phyloP scores from a whole-genome alignment of 1,139 yeast species.

The Blastobotrys illinoisensis region DNA sequence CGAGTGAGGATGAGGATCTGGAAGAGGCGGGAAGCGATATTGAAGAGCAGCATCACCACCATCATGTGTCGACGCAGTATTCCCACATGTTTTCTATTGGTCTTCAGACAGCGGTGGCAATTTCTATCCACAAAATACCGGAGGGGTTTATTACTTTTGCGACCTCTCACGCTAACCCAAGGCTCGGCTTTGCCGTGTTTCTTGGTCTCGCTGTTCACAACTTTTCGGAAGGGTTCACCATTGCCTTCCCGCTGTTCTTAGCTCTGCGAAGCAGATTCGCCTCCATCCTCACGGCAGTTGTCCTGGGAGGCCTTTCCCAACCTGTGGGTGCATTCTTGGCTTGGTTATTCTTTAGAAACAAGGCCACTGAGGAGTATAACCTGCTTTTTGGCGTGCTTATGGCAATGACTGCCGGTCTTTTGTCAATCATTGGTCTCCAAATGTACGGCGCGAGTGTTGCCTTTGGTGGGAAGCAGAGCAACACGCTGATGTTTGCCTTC shows the following conservation, averaged over 20 bases:
- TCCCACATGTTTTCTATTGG: slow-evolving; percentile 80
- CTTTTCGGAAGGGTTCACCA: slow-evolving; percentile 91
- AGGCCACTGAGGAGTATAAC: slow-evolving; percentile 34
- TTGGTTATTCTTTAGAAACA: slow-evolving; percentile 45
- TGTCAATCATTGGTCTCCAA: slow-evolving; percentile 72
- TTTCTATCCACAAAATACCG: slow-evolving; percentile 85
- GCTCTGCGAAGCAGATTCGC: slow-evolving; percentile 57
- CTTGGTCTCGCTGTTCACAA: slow-evolving; percentile 83
- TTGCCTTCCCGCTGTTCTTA: slow-evolving; percentile 84
- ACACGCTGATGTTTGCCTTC: slow-evolving; percentile 28
- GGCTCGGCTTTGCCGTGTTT: slow-evolving; percentile 74
- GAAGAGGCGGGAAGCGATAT: slow-evolving; percentile 6
- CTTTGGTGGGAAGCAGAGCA: slow-evolving; percentile 50
- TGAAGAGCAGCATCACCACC: slow-evolving; percentile 50
- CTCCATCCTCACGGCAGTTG: slow-evolving; percentile 60
- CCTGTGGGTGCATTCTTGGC: slow-evolving; percentile 86
- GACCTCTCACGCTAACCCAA: slow-evolving; percentile 67
- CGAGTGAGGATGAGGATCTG: slow-evolving; percentile 6
- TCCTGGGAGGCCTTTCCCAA: slow-evolving; percentile 79
- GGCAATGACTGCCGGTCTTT: slow-evolving; percentile 76
- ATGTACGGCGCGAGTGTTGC: slow-evolving; percentile 77
- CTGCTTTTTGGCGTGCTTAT: slow-evolving; percentile 59
- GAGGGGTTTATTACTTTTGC: slow-evolving; percentile 90
- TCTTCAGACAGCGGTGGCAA: slow-evolving; percentile 81
- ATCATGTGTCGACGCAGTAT: slow-evolving; percentile 70